Base-by-base conservation (phyloP, 2,329 filamentous ascomycete genomes). In the Monilinia vaccinii-corymbosi region DNA sequence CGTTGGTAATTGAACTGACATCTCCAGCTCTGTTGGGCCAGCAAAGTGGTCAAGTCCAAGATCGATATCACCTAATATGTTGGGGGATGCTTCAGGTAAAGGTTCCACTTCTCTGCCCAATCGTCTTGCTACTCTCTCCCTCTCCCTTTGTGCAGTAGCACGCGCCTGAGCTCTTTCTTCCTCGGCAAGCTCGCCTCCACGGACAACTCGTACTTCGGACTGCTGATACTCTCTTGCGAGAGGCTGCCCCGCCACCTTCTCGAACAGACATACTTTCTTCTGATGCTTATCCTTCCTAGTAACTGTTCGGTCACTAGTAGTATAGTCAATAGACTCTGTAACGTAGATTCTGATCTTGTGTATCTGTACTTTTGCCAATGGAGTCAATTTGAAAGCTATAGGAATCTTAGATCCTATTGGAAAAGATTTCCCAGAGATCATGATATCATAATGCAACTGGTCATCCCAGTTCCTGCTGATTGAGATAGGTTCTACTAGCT, bases 401-500 rank as follows among this genome's bases (percentile, higher is more conserved):
- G 87, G 87, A 8, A 90, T 84, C 65, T 86, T 84, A 2, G 84
- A 80, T 11, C 87, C 87, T 7, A 89, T 73, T 0, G 87, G 86
- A 66, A 90, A 90, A 0, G 86, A 88, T 77, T 89, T 89, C 36
- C 87, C 87, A 5, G 86, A 89, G 34, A 89, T 89, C 65, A 90
- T 85, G 65, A 89, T 89, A 67, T 90, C 86, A 69, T 90, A 90
- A 67, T 88, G 86, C 32, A 89, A 74, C 69, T 89, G 86, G 65
- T 89, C 86, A 68, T 89, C 86, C 87, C 87, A 90, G 60, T 84
- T 88, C 46, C 87, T 78, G 61, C 85, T 88, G 65, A 90, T 89
- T 10, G 87, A 86, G 67, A 89, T 89, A 0, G 87, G 87, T 66
- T 90, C 87, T 16, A 88, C 83, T 64, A 87, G 81, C 71, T 89